Base-by-base conservation (phyloP, 2,329 filamentous ascomycete species). In the Curvularia eragrostidis region DNA sequence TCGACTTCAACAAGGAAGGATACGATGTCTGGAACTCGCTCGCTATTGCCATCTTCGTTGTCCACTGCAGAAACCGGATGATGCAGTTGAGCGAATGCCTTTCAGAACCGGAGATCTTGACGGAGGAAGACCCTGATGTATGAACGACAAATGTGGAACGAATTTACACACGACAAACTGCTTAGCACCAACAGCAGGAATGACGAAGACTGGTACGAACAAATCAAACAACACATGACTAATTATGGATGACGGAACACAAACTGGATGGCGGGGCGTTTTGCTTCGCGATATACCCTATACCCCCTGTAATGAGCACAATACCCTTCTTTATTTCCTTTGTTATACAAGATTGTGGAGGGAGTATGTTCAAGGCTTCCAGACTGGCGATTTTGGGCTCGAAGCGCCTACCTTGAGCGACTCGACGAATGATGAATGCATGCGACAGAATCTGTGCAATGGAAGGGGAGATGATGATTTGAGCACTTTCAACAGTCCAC, bases 21-120 rank as follows among this genome's bases (percentile, higher is more conserved):
- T 82, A 84, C 58, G 85, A 87, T 66, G 84, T 87, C 1, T 88
- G 85, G 85, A 86, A 86, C 65, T 79, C 82, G 4, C 74, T 87
- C 3, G 84, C 84, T 0, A 63, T 87, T 48, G 83, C 85, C 0
- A 84, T 87, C 56, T 74, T 84, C 5, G 76, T 85, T 10, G 79
- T 84, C 59, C 81, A 85, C 67, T 80, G 82, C 52, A 79, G 84
- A 5, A 81, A 83, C 57, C 78, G 80, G 32, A 79, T 84, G 78
- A 62, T 79, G 50, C 71, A 78, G 53, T 72, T 85, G 21, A 77
- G 78, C 39, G 70, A 78, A 34, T 74, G 73, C 28, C 30, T 77
- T 23, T 68, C 73, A 0, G 63, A 68, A 34, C 52, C 51, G 9
- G 55, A 67, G 7, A 19, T 50, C 9, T 39, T 36, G 8, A 38